phyloP scores from a whole-genome alignment of 2,329 filamentous ascomycete species.

The Incumbomyces lentus region DNA sequence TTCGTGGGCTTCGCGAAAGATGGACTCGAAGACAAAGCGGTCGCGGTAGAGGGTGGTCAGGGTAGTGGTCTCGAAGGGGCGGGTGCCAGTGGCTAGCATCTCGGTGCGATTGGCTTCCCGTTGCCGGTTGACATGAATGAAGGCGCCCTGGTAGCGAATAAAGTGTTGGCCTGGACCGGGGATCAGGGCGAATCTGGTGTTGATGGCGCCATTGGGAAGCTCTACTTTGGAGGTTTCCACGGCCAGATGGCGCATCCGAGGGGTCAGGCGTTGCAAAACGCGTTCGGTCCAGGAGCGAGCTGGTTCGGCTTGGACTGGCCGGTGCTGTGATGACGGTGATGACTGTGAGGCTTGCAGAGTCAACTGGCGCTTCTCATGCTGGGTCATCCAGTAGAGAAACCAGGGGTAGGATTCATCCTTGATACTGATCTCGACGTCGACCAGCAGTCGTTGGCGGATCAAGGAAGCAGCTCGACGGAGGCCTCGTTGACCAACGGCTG shows the following conservation, averaged over 20 bases:
- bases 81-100: slow-evolving; percentile 57
- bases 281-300: slow-evolving; percentile 38
- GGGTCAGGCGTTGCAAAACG: slow-evolving; percentile 48
- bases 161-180: slow-evolving; percentile 86
- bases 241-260: slow-evolving; percentile 52
- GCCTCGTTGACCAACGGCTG: slow-evolving; percentile 71
- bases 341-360: slow-evolving; percentile 26
- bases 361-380: slow-evolving; percentile 60
- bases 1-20: slow-evolving; percentile 77
- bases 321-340: not conserved
- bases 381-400: slow-evolving; percentile 89
- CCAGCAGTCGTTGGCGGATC: slow-evolving; percentile 73
- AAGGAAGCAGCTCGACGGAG: slow-evolving; percentile 61
- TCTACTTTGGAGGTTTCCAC: slow-evolving; percentile 55
- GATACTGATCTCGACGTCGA: slow-evolving; percentile 91
- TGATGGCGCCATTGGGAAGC: slow-evolving; percentile 55
- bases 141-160: slow-evolving; percentile 74
- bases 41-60: slow-evolving; percentile 85
- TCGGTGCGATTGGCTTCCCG: slow-evolving; percentile 57
- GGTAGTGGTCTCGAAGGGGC: slow-evolving; percentile 88
- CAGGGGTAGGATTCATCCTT: slow-evolving; percentile 89
- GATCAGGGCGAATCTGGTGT: slow-evolving; percentile 76
- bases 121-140: slow-evolving; percentile 76
- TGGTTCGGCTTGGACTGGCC: no score
- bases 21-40: slow-evolving; percentile 76